Base-by-base conservation (phyloP, 1,284 basidiomycete species). In the Schizophyllum commune region DNA sequence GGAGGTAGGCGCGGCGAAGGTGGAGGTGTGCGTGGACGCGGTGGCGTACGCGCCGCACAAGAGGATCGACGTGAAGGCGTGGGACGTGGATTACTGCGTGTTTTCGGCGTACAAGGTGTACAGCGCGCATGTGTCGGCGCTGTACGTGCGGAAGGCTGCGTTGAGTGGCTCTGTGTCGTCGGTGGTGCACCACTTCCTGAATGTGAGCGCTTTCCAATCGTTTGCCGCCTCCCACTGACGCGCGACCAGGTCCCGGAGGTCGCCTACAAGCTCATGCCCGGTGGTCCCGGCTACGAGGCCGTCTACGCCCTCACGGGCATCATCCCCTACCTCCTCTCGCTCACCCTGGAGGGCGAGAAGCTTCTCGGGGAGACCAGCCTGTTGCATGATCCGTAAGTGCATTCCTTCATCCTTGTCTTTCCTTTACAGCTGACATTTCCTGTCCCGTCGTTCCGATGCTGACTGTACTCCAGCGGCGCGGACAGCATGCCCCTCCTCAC, bases 71-170 rank as follows among this genome's bases (percentile, higher is more conserved):
- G 89, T 91, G 4, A 80, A 79, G 63, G 83, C 79, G 55, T 91
- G 89, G 90, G 88, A 89, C 60, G 79, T 89, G 39, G 89, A 92
- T 66, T 89, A 85, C 68, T 82, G 80, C 56, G 82, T 86, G 59
- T 87, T 91, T 70, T 84, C 87, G 1, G 80, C 85, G 65, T 92
- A 92, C 77, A 92, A 92, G 81, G 89, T 86, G 53, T n/a, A 91
- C 65, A 90, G 88, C 1, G 84, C 88, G 0, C 91, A 92, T 68
- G 79, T 83, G 5, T 84, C 87, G 0, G 83, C 78, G 0, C 75
- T 91, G 58, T 92, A 91, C 69, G 77, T 85, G 32, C 81, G 83
- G 27, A 62, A 71, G 0, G 57, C 73, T 2, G 71, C 79, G 0
- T 77, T 89, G 47, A 57, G 73, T 27, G 65, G 72, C 8, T 84